Base-by-base conservation (phyloP, 192 early-diverging fungal genomes). In the Coemansia sp. region DNA sequence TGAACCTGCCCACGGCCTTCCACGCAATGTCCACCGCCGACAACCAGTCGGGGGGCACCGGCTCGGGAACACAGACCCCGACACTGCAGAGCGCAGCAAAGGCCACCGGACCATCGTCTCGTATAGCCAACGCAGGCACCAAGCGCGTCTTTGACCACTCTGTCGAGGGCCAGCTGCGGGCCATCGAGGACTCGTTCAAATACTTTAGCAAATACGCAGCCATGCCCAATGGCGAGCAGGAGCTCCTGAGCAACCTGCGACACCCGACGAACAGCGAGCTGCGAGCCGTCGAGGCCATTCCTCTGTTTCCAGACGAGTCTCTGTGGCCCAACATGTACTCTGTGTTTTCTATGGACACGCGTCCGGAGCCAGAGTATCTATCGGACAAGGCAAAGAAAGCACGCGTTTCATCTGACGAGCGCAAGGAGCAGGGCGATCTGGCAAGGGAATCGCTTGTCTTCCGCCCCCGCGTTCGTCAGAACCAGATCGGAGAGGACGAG, bases 261-360 rank as follows among this genome's bases (percentile, higher is more conserved):
- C 78, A 81, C 28, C 78, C 78, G 25, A 81, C 69, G 2, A 75
- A 81, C 67, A 52, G 45, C 63, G 62, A 51, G 11, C 61, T 81
- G 46, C 73, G 34, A 16, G 78, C 78, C 13, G 67, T 75, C 22
- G 78, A 81, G 51, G 47, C 74, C 0, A 30, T 69, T 8, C 73
- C 69, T 42, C 55, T 81, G 54, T 62, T 75, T 22, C 78, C 78
- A 1, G 67, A 81, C 55, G 62, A 65, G 18, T 36, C 58, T 1
- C 23, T 72, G 32, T 81, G 78, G 78, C 34, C 68, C 19, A 75
- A 68, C 66, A 63, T 49, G 24, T 81, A 81, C 66, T 66, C 62
- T 6, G 54, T 72, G 24, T 72, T 75, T 28, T 62, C 68, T 8
- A 54, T 74, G 18, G 77, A 80, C 47, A 32, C 48, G 47, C 68